Evolutionary conservation across 1,284 basidiomycete species (phyloP).

Genomic region (Moesziomyces aphidis): DNA sequence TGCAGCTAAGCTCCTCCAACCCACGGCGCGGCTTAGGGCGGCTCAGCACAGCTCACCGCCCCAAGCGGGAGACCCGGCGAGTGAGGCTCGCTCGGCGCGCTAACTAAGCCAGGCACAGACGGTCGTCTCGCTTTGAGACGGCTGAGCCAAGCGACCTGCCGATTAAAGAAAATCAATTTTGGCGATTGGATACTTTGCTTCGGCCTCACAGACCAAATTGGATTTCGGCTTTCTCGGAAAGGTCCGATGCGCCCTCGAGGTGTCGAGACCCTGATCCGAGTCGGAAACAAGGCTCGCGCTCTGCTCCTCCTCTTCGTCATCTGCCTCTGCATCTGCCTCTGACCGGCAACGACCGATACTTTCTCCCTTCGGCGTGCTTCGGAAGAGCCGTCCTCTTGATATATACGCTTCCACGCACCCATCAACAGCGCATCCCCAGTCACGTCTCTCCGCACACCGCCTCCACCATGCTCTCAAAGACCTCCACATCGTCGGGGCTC

Average conservation of each 20-base stretch:
- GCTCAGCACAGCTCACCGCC: no score
- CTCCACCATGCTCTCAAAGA: neutral
- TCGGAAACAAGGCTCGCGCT: neutral
- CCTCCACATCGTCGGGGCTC: neutral
- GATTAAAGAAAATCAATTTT: no score
- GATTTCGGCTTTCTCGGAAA: neutral
- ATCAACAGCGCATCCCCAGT: neutral
- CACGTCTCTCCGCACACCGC: neutral
- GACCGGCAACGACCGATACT: neutral
- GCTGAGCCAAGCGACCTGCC: no score
- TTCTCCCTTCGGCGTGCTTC: slow-evolving; percentile 4
- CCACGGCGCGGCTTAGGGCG: no score
- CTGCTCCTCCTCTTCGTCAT: slow-evolving; percentile 12
- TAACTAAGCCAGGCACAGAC: no score
- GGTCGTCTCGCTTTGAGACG: no score
- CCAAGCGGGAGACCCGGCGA: no score
- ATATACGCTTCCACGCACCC: neutral
- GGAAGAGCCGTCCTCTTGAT: neutral
- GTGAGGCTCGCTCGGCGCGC: no score
- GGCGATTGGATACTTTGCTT: no score
- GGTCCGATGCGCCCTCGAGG: neutral
- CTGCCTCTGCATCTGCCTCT: slow-evolving; percentile 12
- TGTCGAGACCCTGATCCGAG: neutral
- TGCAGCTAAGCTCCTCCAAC: no score
- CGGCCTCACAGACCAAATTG: no score